A percentile compares a stretch with the other conserved stretches of the same genome.
These are phyloP conservation scores for Suhomyces vadensis DNA, from an alignment of 805 yeast species.

Conservation along the genomic window DNA sequence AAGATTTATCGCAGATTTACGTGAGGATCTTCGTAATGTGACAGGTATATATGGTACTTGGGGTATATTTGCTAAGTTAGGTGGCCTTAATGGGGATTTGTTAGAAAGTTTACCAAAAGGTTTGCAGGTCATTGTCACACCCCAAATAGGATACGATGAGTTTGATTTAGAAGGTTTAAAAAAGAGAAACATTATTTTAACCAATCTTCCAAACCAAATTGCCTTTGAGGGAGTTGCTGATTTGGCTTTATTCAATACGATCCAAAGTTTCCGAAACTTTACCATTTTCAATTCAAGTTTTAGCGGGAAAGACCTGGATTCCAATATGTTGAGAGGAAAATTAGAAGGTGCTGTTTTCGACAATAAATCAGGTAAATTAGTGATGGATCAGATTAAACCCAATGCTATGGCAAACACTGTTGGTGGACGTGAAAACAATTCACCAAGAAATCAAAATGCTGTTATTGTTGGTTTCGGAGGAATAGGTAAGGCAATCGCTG, in stretches of 20 bases:
- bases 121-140: slow-evolving; percentile 22
- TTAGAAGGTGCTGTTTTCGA: slow-evolving; percentile 15
- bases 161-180: slow-evolving; percentile 21
- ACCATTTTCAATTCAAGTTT: slow-evolving; percentile 14
- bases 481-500: slow-evolving; percentile 25
- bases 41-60: slow-evolving; percentile 27
- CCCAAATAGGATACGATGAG: slow-evolving; percentile 26
- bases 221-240: slow-evolving; percentile 32
- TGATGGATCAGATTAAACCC: neutral
- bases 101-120: slow-evolving; percentile 18
- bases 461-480: slow-evolving; percentile 30
- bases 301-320: slow-evolving; percentile 10
- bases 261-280: slow-evolving; percentile 28
- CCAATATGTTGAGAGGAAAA: slow-evolving; percentile 14
- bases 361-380: slow-evolving; percentile 6
- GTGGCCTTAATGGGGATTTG: slow-evolving; percentile 24
- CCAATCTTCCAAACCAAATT: slow-evolving; percentile 25
- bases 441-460: slow-evolving; percentile 25
- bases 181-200: slow-evolving; percentile 22
- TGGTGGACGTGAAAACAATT: slow-evolving; percentile 16
- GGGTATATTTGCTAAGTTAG: slow-evolving; percentile 21
- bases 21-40: slow-evolving; percentile 16
- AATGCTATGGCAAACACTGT: slow-evolving; percentile 31
- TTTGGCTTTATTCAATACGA: slow-evolving; percentile 24
- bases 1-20: slow-evolving; percentile 19